Conservation (phyloP, 495 filamentous ascomycete genomes). For the Penicillium canariense region DNA sequence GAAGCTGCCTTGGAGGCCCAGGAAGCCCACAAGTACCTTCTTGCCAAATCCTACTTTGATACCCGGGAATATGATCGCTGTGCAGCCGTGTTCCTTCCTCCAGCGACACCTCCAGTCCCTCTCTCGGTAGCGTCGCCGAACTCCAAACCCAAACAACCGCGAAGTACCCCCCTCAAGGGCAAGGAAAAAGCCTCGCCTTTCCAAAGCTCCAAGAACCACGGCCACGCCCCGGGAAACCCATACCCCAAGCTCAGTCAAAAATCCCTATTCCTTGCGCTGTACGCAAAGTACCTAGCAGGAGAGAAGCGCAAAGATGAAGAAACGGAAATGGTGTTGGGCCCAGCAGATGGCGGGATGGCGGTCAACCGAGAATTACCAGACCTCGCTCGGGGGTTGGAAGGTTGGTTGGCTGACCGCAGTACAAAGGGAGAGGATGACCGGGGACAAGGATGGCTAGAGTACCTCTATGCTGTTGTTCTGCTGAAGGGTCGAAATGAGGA, state of each 20-base stretch:
- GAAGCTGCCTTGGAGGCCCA: conserved; percentile 77
- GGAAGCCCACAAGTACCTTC: conserved; percentile 78
- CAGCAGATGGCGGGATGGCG: conserved; percentile 78
- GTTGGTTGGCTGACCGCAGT: conserved; percentile 66
- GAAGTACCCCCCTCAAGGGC: conserved; percentile 46
- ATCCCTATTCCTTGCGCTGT: conserved; percentile 87
- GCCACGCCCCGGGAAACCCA: conserved; percentile 29
- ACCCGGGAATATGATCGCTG: conserved; percentile 95
- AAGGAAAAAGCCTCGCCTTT: conserved; percentile 52
- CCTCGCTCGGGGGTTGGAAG: conserved; percentile 71
- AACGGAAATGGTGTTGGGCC: conserved; percentile 94
- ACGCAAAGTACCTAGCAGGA: conserved; percentile 87
- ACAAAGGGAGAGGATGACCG: conserved; percentile 57
- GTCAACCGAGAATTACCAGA: conserved; percentile 78
- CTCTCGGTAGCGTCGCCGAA: conserved; percentile 48
- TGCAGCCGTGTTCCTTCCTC: conserved; percentile 82
- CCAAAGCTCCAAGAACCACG: conserved; percentile 24
- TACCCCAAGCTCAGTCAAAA: conserved; percentile 74
- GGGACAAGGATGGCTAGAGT: conserved; percentile 93
- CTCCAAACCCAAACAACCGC: conserved; percentile 36
- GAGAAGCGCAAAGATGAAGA: conserved; percentile 97
- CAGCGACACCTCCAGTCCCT: conserved; percentile 62
- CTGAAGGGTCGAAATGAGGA: conserved; percentile 85
- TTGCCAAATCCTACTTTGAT: conserved; percentile 95
- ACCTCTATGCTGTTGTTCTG: conserved; percentile 89